Base-by-base conservation (phyloP, 2,329 filamentous ascomycete genomes). In the Davidsoniella neocaledoniae region DNA sequence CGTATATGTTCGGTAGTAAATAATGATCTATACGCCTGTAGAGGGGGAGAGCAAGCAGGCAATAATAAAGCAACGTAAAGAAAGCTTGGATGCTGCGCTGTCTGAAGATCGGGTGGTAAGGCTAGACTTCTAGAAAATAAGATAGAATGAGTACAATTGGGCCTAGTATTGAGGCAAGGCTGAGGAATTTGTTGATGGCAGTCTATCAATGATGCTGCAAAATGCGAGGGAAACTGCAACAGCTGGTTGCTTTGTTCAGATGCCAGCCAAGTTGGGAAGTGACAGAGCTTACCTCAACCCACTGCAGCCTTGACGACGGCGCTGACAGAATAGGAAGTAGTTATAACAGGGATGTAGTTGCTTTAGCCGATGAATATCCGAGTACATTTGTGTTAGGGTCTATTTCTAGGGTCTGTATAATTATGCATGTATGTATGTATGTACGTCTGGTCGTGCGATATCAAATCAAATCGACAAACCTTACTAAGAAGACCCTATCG, bases 301-400 rank as follows among this genome's bases (percentile, higher is more conserved):
- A 53, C 46, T 49, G 51, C 51, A 53, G 51, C 51, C 51, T 53
- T 53, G 51, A 53, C 43, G 26, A 12, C 16, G 26, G n/a, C 19
- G 45, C 19, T 9, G 25, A 29, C 37, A 36, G 33, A 19, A 8
- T 36, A 23, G 14, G 10, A 12, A 10, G n/a, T 48, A 48, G 26
- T 9, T 25, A 14, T 33, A 9, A 14, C 40, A 39, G n/a, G 19
- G 45, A 10, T 17, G 6, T 1, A 3, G 9, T 2, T n/a, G 9
- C 4, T 29, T 45, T 45, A 45, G 16, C 43, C 43, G 19, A 16
- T 45, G n/a, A 45, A 29, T 47, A 17, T 10, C 45, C 36, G 26
- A 12, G 26, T 33, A 9, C 26, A 33, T 21, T 21, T 10, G 10
- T 8, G 4, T 38, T 46, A 38, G 44, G 44, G 44, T 44, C 33